A percentile compares a stretch with the other conserved stretches of the same genome.
Evolutionary conservation across 208 protist species (phyloP).

Genomic region (Dictyostelium gargantuum): DNA sequence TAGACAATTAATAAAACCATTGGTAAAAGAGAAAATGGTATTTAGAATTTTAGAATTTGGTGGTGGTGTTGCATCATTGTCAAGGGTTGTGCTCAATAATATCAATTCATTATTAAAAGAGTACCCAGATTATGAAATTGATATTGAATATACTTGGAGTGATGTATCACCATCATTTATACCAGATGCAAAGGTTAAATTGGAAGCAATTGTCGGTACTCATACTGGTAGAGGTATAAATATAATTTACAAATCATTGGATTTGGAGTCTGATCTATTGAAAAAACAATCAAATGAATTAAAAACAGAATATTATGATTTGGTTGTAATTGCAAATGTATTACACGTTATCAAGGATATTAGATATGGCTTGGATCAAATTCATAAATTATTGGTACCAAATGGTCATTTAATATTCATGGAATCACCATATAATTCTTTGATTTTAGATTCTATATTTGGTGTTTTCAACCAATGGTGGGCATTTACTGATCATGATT

Average conservation of each 20-base stretch:
- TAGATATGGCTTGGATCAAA: background rate
- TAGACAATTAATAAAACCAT: background rate
- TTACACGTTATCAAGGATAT: background rate
- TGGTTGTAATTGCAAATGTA: background rate
- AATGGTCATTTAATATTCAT: background rate
- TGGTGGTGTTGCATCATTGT: background rate
- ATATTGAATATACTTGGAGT: background rate
- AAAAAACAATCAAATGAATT: background rate
- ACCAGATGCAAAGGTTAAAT: background rate
- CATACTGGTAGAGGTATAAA: background rate
- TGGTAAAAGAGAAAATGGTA: background rate
- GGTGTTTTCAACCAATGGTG: constrained; percentile 17
- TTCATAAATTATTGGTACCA: background rate
- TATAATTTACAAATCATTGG: background rate
- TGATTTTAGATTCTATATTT: background rate
- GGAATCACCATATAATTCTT: background rate
- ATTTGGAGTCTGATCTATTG: background rate
- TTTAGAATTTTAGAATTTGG: background rate
- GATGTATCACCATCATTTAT: background rate
- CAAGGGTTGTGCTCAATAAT: background rate
- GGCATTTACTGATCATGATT: background rate
- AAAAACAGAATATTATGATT: background rate
- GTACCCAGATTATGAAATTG: background rate
- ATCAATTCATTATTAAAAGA: background rate
- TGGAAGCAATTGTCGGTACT: too few species aligned